phyloP scores from a whole-genome alignment of 1,139 yeast genomes.

The Saccharomyces hybrid region DNA sequence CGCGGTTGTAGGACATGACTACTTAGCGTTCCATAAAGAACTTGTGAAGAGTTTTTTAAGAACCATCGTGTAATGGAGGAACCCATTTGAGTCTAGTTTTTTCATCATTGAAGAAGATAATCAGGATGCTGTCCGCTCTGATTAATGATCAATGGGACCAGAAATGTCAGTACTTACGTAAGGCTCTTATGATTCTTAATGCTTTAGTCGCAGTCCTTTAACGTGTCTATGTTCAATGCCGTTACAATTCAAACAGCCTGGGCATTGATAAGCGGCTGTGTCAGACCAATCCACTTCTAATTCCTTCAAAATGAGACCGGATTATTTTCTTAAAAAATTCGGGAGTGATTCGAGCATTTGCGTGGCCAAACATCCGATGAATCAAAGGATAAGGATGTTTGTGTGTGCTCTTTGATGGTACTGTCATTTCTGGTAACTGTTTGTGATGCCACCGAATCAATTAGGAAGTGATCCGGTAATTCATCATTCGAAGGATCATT shows the following conservation, averaged over 20 bases:
- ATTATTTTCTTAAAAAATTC: background rate
- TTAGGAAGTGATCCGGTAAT: background rate
- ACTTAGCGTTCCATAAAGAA: background rate
- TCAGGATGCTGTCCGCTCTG: background rate
- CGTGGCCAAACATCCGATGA: background rate
- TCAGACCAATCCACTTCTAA: background rate
- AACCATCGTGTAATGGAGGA: background rate
- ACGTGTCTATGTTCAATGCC: background rate
- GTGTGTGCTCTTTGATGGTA: background rate
- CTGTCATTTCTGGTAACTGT: background rate
- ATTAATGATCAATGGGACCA: background rate
- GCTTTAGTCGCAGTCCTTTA: background rate
- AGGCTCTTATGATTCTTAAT: background rate
- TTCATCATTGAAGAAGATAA: background rate
- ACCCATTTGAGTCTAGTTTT: background rate
- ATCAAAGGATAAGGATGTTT: background rate
- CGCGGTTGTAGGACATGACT: background rate
- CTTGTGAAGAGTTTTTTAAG: background rate
- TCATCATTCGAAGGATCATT: background rate
- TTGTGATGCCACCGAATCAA: background rate
- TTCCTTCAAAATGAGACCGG: background rate
- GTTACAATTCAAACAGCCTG: background rate
- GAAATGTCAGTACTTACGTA: background rate
- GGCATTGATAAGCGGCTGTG: background rate
- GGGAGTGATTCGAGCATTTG: background rate